Conservation (phyloP, 306 rosid genomes). For the Hippophae gyantsensis region DNA sequence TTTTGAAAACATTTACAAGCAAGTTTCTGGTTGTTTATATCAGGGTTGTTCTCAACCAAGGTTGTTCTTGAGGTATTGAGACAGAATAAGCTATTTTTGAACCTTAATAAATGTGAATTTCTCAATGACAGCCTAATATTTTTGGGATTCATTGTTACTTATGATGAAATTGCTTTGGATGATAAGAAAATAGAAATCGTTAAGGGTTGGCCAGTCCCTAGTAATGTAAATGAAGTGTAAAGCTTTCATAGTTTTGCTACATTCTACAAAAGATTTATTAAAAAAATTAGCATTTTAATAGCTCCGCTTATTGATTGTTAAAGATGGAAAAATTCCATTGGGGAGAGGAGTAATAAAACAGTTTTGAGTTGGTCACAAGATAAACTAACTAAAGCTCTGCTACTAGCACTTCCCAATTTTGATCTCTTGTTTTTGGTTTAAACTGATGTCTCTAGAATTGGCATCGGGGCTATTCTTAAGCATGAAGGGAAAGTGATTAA, state of each 20-base stretch:
- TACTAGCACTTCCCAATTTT: neutral
- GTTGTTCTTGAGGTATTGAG: neutral
- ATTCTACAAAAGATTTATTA: neutral
- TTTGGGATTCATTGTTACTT: neutral
- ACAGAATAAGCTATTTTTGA: neutral
- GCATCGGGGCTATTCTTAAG: neutral
- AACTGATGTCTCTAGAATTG: neutral
- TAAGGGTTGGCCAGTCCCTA: too few relatives aligned
- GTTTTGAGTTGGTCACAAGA: neutral
- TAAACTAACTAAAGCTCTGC: neutral
- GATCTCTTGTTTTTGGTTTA: neutral
- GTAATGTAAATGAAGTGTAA: neutral
- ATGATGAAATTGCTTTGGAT: neutral
- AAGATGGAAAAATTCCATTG: neutral
- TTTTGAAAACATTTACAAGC: neutral
- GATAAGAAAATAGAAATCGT: neutral
- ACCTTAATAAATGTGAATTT: neutral
- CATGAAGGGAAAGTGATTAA: neutral
- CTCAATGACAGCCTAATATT: neutral
- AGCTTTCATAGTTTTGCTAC: neutral
- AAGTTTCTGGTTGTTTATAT: neutral
- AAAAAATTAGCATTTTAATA: neutral
- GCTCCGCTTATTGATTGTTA: neutral
- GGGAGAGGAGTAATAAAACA: neutral
- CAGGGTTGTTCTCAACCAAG: neutral